Conservation (phyloP, 331 rosid genomes). For the Acacia concinna region DNA sequence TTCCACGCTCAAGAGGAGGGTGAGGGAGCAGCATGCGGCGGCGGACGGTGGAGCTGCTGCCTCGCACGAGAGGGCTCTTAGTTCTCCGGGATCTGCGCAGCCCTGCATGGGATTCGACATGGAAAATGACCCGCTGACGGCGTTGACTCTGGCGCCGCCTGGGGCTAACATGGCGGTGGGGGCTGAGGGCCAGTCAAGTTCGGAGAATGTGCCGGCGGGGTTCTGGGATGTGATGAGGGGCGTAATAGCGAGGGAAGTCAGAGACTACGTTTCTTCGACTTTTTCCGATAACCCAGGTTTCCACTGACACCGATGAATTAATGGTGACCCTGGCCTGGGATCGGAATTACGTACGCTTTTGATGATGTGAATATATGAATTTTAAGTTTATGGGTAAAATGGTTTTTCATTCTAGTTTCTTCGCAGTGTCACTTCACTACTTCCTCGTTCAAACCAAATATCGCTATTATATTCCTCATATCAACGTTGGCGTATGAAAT, state of each 20-base stretch:
- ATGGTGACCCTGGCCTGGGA: not conserved
- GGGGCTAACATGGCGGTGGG: slow-evolving; percentile 35
- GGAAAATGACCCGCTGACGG: slow-evolving; percentile 72
- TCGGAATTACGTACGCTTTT: not conserved
- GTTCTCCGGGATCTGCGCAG: slow-evolving; percentile 23
- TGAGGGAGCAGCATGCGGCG: slow-evolving; percentile 1
- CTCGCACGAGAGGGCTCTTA: not conserved
- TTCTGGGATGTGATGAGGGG: slow-evolving; percentile 89
- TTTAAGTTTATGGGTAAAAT: not conserved
- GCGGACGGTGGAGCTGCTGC: not conserved
- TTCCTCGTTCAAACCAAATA: not conserved
- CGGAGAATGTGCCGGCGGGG: slow-evolving; percentile 56
- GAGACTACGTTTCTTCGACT: slow-evolving; percentile 71
- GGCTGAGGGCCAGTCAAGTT: slow-evolving; percentile 14
- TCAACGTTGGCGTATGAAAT: not conserved
- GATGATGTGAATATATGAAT: not conserved
- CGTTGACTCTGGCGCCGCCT: slow-evolving; percentile 83
- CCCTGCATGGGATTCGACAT: slow-evolving; percentile 4
- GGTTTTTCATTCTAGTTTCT: not conserved
- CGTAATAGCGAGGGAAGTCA: slow-evolving; percentile 85
- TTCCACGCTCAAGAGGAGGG: slow-evolving; percentile 80
- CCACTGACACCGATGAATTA: slow-evolving; percentile 26
- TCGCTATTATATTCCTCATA: not conserved
- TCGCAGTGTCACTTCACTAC: not conserved
- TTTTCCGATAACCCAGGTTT: slow-evolving; percentile 55